Evolutionary conservation across 306 rosid genomes (phyloP).

Genomic region (Glycine soja): DNA sequence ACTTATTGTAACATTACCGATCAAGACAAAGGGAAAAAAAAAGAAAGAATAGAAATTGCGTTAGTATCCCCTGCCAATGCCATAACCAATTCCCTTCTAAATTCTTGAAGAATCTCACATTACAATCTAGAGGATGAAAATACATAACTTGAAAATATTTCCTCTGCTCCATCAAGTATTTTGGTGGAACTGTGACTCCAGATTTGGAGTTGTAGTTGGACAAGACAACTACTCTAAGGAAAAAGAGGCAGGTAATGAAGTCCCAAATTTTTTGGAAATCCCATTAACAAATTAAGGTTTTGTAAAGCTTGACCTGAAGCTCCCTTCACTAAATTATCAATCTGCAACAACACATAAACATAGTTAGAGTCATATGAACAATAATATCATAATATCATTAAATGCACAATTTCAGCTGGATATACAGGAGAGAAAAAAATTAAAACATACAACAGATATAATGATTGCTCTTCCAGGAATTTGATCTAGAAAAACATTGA

Average conservation of each 20-base stretch:
- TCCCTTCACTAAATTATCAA: conserved; percentile 95
- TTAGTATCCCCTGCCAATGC: neutral
- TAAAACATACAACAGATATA: conserved; percentile 81
- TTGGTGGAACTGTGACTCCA: too few species aligned
- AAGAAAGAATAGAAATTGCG: conserved; percentile 1
- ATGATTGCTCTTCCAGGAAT: conserved; percentile 93
- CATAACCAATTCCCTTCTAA: conserved; percentile 10
- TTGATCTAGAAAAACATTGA: conserved; percentile 85
- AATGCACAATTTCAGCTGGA: conserved; percentile 3
- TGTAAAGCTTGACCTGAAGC: conserved; percentile 99
- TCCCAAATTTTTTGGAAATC: conserved; percentile 83
- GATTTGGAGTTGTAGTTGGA: too few species aligned
- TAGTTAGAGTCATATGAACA: conserved; percentile 30
- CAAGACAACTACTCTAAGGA: too few species aligned
- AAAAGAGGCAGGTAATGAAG: too few species aligned
- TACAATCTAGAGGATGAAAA: neutral
- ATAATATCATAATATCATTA: conserved; percentile 7
- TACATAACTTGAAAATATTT: neutral
- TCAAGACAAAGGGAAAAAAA: neutral
- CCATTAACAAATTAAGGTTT: conserved; percentile 87
- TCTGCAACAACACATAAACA: conserved; percentile 61
- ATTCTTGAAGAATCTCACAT: neutral
- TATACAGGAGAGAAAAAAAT: neutral
- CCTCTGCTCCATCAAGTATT: too few species aligned
- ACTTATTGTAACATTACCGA: conserved; percentile 11